These are phyloP conservation scores for Isatis tinctoria DNA, from an alignment of 345 rosid species.

Conservation along the genomic window DNA sequence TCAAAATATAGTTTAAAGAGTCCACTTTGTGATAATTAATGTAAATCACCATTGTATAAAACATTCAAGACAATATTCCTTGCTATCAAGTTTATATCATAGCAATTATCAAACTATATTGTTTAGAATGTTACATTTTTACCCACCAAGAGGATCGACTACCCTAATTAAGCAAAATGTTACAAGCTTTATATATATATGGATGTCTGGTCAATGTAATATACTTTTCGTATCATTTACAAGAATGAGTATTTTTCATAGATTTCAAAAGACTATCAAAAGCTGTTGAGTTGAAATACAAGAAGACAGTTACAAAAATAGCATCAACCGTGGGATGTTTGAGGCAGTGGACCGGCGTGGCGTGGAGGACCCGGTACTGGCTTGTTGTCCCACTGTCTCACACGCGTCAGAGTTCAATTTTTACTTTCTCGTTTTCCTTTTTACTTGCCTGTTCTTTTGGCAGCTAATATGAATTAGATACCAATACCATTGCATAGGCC, in stretches of 20 bases:
- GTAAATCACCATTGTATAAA: not conserved
- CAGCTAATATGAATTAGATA: not conserved
- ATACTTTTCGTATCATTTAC: not conserved
- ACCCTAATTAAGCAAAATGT: not conserved
- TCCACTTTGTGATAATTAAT: not conserved
- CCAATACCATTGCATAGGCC: too few species aligned
- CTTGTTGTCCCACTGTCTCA: slow-evolving; percentile 29
- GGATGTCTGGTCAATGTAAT: not conserved
- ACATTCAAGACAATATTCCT: not conserved
- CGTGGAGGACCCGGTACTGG: slow-evolving; percentile 36
- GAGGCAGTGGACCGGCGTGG: slow-evolving; percentile 37
- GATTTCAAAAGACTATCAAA: not conserved
- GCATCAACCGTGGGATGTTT: slow-evolving; percentile 33
- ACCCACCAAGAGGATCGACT: not conserved
- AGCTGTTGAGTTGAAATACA: not conserved
- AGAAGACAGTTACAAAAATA: slow-evolving; percentile 20
- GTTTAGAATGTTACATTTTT: not conserved
- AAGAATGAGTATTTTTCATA: not conserved
- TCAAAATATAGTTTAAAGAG: not conserved
- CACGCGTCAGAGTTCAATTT: slow-evolving; percentile 8
- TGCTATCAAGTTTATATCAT: not conserved
- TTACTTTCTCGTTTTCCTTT: not conserved
- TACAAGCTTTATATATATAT: not conserved
- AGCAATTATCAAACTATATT: not conserved
- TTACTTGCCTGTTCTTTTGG: not conserved